These are phyloP conservation scores for Nevesoporus exiguus DNA, from an alignment of 768 basidiomycete species.

Conservation along the genomic window DNA sequence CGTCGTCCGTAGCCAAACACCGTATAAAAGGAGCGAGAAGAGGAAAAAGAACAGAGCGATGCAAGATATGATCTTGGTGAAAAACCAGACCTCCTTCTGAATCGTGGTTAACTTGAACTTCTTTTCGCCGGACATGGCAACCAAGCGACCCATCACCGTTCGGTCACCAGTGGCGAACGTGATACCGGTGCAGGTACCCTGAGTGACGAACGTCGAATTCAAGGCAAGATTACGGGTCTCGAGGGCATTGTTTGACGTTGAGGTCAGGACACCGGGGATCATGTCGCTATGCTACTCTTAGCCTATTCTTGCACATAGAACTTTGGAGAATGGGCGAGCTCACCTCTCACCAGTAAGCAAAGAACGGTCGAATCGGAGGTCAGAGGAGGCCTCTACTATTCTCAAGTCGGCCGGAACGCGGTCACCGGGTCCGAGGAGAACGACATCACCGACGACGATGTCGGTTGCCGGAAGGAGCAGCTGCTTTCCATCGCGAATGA, in stretches of 20 bases:
- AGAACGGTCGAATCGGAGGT: conserved; percentile 49
- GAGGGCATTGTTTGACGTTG: conserved; percentile 46
- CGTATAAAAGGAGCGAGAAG: conserved; percentile 39
- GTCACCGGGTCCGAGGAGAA: conserved; percentile 49
- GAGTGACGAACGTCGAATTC: conserved; percentile 40
- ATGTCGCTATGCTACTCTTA: conserved; percentile 32
- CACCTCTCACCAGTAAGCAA: conserved; percentile 47
- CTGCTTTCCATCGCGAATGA: conserved; percentile 46
- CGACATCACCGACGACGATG: conserved; percentile 53
- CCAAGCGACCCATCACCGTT: conserved; percentile 49
- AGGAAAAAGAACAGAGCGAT: conserved; percentile 39
- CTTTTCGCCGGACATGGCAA: conserved; percentile 45
- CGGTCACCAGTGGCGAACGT: conserved; percentile 42
- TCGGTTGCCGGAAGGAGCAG: conserved; percentile 48
- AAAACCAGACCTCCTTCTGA: conserved; percentile 46
- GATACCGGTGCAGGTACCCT: conserved; percentile 39
- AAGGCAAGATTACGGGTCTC: conserved; percentile 48
- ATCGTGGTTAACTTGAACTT: conserved; percentile 45
- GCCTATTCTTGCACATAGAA: background rate
- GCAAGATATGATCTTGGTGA: conserved; percentile 48
- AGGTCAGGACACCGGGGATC: conserved; percentile 41
- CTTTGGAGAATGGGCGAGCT: background rate
- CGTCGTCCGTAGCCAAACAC: conserved; percentile 36
- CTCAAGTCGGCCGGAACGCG: conserved; percentile 59
- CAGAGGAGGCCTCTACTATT: conserved; percentile 46